Evolutionary conservation across 306 rosid genomes (phyloP).

Genomic region (Purshia tridentata): DNA sequence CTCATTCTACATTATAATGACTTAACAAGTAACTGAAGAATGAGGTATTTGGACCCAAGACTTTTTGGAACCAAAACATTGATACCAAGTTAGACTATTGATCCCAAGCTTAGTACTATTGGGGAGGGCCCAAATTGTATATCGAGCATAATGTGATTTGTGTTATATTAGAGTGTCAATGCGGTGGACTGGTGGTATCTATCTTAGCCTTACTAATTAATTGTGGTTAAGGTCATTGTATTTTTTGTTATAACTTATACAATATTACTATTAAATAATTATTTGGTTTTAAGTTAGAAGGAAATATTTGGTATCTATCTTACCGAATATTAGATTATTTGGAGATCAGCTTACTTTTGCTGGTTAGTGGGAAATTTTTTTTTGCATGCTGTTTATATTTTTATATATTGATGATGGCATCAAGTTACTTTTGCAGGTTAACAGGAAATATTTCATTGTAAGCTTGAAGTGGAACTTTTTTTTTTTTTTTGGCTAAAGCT

Average conservation of each 20-base stretch:
- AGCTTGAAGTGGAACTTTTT: background rate
- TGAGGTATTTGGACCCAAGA: background rate
- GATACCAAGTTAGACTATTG: background rate
- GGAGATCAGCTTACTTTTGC: no score
- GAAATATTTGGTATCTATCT: background rate
- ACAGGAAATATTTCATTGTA: background rate
- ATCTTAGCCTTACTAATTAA: background rate
- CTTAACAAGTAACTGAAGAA: background rate
- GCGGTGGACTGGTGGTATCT: background rate
- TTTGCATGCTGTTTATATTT: no score
- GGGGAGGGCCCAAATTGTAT: background rate
- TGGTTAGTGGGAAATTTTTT: no score
- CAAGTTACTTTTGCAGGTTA: background rate
- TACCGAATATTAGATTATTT: background rate
- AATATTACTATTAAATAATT: no score
- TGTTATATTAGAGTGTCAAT: background rate
- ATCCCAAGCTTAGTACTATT: background rate
- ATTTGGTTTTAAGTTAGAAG: background rate
- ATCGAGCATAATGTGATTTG: background rate
- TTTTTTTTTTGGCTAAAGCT: no score
- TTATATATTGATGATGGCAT: background rate
- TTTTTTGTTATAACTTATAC: background rate
- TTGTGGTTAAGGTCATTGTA: background rate
- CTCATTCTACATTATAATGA: background rate
- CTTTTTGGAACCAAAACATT: background rate